Evolutionary conservation across 768 basidiomycete genomes (phyloP), one percentile per base, ranked within the genome.

Genomic region (Pleurotus eryngii): DNA sequence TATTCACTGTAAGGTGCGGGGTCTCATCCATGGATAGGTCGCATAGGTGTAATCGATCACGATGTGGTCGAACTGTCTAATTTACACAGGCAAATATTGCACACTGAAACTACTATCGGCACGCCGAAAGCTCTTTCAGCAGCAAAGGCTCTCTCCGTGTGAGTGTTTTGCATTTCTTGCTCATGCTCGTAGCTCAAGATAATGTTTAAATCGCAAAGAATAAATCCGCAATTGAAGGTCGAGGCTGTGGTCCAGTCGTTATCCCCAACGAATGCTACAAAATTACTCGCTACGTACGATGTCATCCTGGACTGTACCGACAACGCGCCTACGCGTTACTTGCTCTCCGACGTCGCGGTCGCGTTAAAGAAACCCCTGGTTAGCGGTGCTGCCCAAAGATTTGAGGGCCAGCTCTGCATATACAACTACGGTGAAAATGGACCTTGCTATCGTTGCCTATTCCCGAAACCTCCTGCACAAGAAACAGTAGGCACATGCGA

Each of bases 391-490:
- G 97, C 97, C 0, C 92, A 92, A 66, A 83, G 83, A 63, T 88
- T 81, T 63, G 90, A 92, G 59, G 92, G 92, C 0, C 92, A 93
- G 67, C 77, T 94, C 4, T 87, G 83, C 64, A 75, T 82, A 12
- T 94, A 91, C 68, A 91, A 92, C 65, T 71, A 86, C 3, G 83
- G 80, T 5, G 70, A 74, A 17, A 72, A 81, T 26, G 87, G 93
- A 1, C 95, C 95, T 0, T 99, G 97, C 71, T 98, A 96, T 70
- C 82, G 97, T 14, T 98, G 97, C 68, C 71, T 98, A 43, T 98
- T 95, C 69, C 95, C 96, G 0, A 82, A 78, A 53, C 85, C 93
- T 1, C 85, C 94, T 1, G 78, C 84, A 3, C 78, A 74, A 17
- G 83, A 83, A 55, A 76, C 76, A 24, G 72, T 81, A 1, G 88